Evolutionary conservation across 768 basidiomycete species (phyloP), one percentile per base, ranked within the genome.

Genomic region (Russula emetica): DNA sequence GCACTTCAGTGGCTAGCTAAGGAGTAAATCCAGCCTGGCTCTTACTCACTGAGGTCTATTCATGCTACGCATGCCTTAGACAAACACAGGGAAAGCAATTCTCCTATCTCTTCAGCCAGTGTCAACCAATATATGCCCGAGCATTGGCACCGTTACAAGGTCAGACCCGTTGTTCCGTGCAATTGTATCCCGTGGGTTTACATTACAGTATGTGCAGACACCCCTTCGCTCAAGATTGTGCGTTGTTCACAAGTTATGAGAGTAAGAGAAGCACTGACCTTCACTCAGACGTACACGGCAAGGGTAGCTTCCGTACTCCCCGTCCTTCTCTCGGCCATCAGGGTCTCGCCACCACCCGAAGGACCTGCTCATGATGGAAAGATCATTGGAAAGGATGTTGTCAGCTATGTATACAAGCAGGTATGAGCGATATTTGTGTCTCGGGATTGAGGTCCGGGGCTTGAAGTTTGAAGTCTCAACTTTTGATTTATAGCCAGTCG

Each of bases 91-190:
- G 92, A 9, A 92, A 92, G 68, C 76, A 78, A 22, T 88, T 90
- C 72, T 87, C 92, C 0, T 97, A 89, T 75, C 74, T 98, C 18
- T 98, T 94, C 78, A 93, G 91, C 64, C 95, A 97, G 70, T 92
- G 89, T 70, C 94, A 97, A 68, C 92, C 95, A 3, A 96, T 94
- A 68, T 88, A 95, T 71, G 90, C 90, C 2, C 84, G 94, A 32
- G 81, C 86, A 3, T 74, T 96, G 47, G 81, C 83, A 0, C 94
- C 94, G 2, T 71, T 92, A 62, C 93, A 95, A 82, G 88, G 88
- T 84, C 47, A 51, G 66, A 63, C 20, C n/a, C n/a, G 11, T 9
- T 10, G 30, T 45, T 42, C 14, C 13, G 28, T 20, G 40, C 34
- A 9, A 20, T 49, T 20, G 13, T 20, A 24, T 30, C 24, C 18